These are phyloP conservation scores for Metschnikowia anglica DNA, from an alignment of 805 yeast genomes.

Conservation along the genomic window DNA sequence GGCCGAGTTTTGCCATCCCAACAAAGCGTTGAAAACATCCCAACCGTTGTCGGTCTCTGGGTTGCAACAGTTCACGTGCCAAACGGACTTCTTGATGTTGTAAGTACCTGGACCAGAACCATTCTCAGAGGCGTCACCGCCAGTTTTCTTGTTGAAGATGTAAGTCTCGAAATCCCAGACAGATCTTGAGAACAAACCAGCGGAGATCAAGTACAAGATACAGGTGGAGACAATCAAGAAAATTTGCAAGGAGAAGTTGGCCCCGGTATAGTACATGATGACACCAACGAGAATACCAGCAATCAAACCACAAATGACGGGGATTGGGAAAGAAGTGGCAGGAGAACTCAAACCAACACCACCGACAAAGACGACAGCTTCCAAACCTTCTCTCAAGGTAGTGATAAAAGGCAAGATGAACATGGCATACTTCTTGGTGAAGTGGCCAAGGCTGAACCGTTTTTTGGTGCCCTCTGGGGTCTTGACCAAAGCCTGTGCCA, in stretches of 20 bases:
- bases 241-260: neutral
- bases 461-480: neutral
- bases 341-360: neutral
- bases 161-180: neutral
- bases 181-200: neutral
- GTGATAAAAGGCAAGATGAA: neutral
- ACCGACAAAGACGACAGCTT: neutral
- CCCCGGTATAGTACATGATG: neutral
- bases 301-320: neutral
- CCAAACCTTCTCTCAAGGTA: neutral
- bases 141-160: neutral
- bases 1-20: conserved; percentile 98
- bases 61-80: neutral
- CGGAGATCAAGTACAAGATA: neutral
- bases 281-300: neutral
- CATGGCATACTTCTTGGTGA: neutral
- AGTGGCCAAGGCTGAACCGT: neutral
- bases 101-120: neutral
- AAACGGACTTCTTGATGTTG: neutral
- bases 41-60: conserved; percentile 81
- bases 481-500: neutral
- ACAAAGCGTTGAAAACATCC: conserved; percentile 91
- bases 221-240: neutral
- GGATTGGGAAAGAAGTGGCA: neutral
- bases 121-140: neutral